Evolutionary conservation across 495 filamentous ascomycete genomes (phyloP).

Genomic region (Neurospora sp.): DNA sequence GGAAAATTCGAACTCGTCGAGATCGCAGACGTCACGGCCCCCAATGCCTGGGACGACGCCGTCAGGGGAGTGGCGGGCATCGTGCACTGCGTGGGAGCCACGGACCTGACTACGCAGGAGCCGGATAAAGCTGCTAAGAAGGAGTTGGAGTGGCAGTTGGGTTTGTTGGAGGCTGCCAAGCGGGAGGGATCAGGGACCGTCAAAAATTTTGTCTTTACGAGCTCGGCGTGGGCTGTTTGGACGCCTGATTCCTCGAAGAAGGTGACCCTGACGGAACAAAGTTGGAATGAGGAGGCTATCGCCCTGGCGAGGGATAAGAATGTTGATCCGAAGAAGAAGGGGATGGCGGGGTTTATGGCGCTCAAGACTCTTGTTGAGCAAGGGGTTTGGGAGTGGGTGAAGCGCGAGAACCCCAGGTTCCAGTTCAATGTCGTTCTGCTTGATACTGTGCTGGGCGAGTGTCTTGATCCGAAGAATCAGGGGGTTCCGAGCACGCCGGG

Average conservation of each 20-base stretch:
- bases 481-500: conserved; percentile 22
- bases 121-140: conserved; percentile 13
- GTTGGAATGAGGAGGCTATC: conserved; percentile 23
- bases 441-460: conserved; percentile 24
- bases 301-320: conserved; percentile 11
- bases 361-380: conserved; percentile 25
- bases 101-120: conserved; percentile 9
- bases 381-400: conserved; percentile 28
- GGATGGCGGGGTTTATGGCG: conserved; percentile 27
- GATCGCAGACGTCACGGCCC: conserved; percentile 16
- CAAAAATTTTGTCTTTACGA: conserved; percentile 21
- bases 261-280: conserved; percentile 13
- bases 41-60: conserved; percentile 8
- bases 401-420: conserved; percentile 16
- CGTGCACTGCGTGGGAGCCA: conserved; percentile 18
- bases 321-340: conserved; percentile 8
- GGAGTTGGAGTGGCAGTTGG: conserved; percentile 20
- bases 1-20: conserved; percentile 16
- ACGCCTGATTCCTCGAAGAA: conserved; percentile 23
- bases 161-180: conserved; percentile 17
- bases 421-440: conserved; percentile 24
- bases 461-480: conserved; percentile 20
- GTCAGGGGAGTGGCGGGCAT: conserved; percentile 18
- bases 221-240: conserved; percentile 24
- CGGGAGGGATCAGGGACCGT: conserved; percentile 7